Conservation (phyloP, 345 rosid species). For the Erucastrum elatum region DNA sequence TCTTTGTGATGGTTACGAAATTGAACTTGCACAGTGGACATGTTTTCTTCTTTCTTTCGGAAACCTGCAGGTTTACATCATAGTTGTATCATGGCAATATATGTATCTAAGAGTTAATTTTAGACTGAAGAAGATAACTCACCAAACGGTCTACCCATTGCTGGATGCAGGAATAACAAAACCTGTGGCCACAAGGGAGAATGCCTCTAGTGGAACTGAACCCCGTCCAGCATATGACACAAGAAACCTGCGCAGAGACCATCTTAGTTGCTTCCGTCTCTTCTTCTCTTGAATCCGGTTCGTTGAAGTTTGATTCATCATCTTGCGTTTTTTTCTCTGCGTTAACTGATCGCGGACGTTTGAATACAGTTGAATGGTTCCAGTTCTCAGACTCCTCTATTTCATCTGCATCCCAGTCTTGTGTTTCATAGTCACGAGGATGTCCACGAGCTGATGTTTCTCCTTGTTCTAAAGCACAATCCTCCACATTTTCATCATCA, state of each 20-base stretch:
- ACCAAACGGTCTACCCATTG: constrained; percentile 85
- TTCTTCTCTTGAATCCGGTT: constrained; percentile 28
- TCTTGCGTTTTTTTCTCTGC: constrained; percentile 18
- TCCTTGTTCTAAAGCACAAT: constrained; percentile 35
- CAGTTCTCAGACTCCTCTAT: constrained; percentile 43
- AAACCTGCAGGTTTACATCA: constrained; percentile 44
- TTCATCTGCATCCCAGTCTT: constrained; percentile 40
- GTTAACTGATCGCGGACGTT: constrained; percentile 25
- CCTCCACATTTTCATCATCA: constrained; percentile 22
- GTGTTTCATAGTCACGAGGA: constrained; percentile 23
- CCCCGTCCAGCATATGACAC: constrained; percentile 92
- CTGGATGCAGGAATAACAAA: constrained; percentile 89
- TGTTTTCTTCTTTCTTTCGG: constrained; percentile 57
- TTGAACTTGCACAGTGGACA: constrained; percentile 89
- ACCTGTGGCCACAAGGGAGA: constrained; percentile 91
- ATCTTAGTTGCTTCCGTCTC: constrained; percentile 33
- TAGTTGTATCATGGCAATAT: constrained; percentile 8
- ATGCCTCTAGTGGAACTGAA: constrained; percentile 84
- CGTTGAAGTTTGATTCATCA: constrained; percentile 26
- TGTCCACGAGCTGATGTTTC: constrained; percentile 43
- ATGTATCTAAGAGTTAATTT: constrained; percentile 5
- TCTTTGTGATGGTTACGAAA: constrained; percentile 64
- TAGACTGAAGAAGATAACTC: constrained; percentile 29
- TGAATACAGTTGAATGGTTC: constrained; percentile 35
- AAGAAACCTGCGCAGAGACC: constrained; percentile 60